These are phyloP conservation scores for Euphorbia peplus DNA, from an alignment of 345 rosid genomes.

Conservation along the genomic window DNA sequence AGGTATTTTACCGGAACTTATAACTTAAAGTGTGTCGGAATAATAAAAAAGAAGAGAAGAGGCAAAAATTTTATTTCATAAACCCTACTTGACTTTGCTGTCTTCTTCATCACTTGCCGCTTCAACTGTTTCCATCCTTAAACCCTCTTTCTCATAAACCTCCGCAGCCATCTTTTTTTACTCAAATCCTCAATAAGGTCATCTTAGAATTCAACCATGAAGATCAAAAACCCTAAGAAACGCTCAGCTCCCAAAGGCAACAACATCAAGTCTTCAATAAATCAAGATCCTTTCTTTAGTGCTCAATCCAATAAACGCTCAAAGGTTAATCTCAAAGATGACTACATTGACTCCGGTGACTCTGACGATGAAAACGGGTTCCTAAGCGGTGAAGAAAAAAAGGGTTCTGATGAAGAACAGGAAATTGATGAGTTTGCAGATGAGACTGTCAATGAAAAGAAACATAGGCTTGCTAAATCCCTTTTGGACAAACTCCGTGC, in stretches of 20 bases:
- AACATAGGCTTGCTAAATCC: constrained; percentile 60
- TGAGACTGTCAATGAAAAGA: constrained; percentile 77
- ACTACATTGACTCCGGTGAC: constrained; percentile 56
- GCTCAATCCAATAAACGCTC: constrained; percentile 45
- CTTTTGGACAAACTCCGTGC: constrained; percentile 42
- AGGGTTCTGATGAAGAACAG: constrained; percentile 21
- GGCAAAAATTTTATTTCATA: background rate
- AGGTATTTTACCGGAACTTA: too few species aligned
- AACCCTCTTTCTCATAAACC: constrained; percentile 7
- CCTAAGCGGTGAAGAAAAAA: constrained; percentile 25
- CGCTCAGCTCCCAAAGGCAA: constrained; percentile 24
- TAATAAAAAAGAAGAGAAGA: too few species aligned
- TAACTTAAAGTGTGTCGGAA: too few species aligned
- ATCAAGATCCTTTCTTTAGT: constrained; percentile 48
- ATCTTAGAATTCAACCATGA: constrained; percentile 21
- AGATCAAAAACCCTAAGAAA: constrained; percentile 25
- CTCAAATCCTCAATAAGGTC: background rate
- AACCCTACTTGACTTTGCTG: background rate
- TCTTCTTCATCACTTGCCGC: constrained; percentile 4
- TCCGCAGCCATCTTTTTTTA: background rate
- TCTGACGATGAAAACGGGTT: constrained; percentile 35
- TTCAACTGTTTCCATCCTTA: background rate
- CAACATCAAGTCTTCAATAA: constrained; percentile 22
- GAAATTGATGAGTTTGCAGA: constrained; percentile 38
- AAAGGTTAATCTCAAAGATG: constrained; percentile 41